Evolutionary conservation across 2,329 filamentous ascomycete genomes (phyloP), one percentile per base, ranked within the genome.

Genomic region (Fusarium burgessii): DNA sequence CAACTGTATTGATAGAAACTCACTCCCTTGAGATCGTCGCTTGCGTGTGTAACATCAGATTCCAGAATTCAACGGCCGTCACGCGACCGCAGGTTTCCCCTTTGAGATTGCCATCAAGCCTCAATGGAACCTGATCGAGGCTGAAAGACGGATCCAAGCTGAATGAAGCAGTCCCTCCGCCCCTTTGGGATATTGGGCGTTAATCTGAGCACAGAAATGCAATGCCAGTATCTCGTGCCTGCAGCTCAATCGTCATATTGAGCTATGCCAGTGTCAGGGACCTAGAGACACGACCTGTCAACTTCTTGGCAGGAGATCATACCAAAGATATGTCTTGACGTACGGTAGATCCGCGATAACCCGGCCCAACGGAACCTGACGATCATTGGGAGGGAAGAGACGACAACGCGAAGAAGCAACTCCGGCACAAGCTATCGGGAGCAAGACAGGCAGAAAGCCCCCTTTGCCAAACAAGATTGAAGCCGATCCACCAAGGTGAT

Each of bases 381-480:
- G 62, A 72, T 73, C 42, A 41, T 23, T 51, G 36, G 63, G 73
- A 76, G 73, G 57, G 62, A 76, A 75, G 73, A 76, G 73, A 68
- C n/a, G 61, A 76, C 64, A 70, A 67, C 69, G 63, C 71, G 52
- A 68, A 55, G 40, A 69, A 73, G 54, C 51, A 71, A 67, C 38
- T 51, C 47, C 33, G 51, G 54, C 66, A 68, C 63, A 67, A 41
- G 40, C 33, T 62, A 59, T 49, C 40, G 7, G 36, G 27, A 57
- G 47, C 40, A 45, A 64, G 50, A 59, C 54, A 47, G 38, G 23
- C n/a, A 58, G 29, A 18, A 41, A 23, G 14, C 57, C 41, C 62
- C 58, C 59, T 62, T 58, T 20, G 47, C 33, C 56, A 66, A 59
- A 43, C 57, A 61, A 55, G 45, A 41, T 54, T 62, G 55, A 62